Base-by-base conservation (phyloP, 2,329 filamentous ascomycete species). In the Cladosporium oxysporum region DNA sequence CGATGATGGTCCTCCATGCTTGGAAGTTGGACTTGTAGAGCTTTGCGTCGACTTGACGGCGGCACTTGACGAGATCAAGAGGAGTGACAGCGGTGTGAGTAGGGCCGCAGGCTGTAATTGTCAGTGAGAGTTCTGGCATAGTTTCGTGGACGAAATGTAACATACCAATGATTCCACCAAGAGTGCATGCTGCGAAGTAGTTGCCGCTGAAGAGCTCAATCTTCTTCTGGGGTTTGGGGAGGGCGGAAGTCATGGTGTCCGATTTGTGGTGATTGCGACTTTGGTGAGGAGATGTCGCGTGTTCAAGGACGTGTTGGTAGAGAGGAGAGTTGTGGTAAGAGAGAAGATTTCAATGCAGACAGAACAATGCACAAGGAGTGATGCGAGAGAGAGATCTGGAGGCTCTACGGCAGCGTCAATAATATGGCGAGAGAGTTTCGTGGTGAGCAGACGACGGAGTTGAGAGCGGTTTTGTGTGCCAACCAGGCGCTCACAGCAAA, bases 51-150 rank as follows among this genome's bases (percentile, higher is more conserved):
- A 97, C 91, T 80, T 97, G 93, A 21, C 92, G 90, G 63, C 92
- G 90, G 67, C 90, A 93, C 84, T 97, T 97, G 78, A 97, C 91
- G 58, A 97, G 85, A 79, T 97, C 93, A 47, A 97, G 85, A 1
- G 93, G 93, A 2, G 93, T 97, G 61, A 96, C 91, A 31, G 89
- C 87, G 18, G 91, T 90, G 77, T 96, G 93, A 0, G 93, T 97
- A 37, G 94, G 80, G 64, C 92, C 92, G 87, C 91, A 75, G 62
- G 73, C 73, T 72, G 55, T 41, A 28, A 4, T 14, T n/a, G 37
- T 55, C 31, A 47, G 44, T 52, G 35, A 18, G 23, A 21, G 62
- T 29, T 14, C 10, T 57, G 14, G 52, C 12, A 21, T 4, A 12
- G 50, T 35, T 1, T 21, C 12, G 21, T 33, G 44, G 6, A 11